Base-by-base conservation (phyloP, 2,329 filamentous ascomycete genomes). In the Pseudohalonectria lignicola region DNA sequence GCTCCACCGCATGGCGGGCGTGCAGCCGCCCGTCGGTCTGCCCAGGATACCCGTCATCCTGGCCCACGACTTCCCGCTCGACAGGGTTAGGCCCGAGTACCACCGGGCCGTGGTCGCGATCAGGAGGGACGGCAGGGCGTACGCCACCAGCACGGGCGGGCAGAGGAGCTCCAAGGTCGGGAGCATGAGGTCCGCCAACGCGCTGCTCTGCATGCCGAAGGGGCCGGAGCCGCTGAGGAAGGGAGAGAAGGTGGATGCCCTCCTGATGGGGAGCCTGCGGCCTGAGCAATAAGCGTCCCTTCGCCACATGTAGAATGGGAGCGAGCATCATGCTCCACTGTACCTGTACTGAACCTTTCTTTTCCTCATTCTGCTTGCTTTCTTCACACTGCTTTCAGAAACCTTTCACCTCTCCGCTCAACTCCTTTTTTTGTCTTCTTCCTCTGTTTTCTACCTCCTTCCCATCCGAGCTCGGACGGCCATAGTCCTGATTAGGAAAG, bases 151-250 rank as follows among this genome's bases (percentile, higher is more conserved):
- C 52, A 98, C 92, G 0, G 92, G 92, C 5, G 79, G 82, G 3
- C 92, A 98, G 64, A 71, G 92, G 37, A 96, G 90, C 56, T 93
- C 85, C 13, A 75, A 79, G 44, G 87, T 98, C 3, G 86, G 87
- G 0, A 96, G 90, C 57, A 68, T 96, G 48, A 84, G 81, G 43
- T 80, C 82, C 16, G 90, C 92, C 3, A 98, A 98, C 64, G 86
- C 83, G 4, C 60, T 98, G 49, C 60, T 96, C 18, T 84, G 82
- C 49, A 63, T 93, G 61, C 82, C 83, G 0, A 67, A 70, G 26
- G 74, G 76, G 3, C 66, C 77, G 25, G 77, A 76, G 5, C 67
- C 66, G n/a, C 53, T 87, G 39, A 68, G 64, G 34, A 83, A 82
- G 53, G 87, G 87, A 0, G 62, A 73, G 37, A 76, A 67, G 49